Percentiles rank a stretch among this genome's conserved stretches.
Evolutionary conservation across 2,329 filamentous ascomycete species (phyloP).

Genomic region (Teratosphaeriaceae sp.): DNA sequence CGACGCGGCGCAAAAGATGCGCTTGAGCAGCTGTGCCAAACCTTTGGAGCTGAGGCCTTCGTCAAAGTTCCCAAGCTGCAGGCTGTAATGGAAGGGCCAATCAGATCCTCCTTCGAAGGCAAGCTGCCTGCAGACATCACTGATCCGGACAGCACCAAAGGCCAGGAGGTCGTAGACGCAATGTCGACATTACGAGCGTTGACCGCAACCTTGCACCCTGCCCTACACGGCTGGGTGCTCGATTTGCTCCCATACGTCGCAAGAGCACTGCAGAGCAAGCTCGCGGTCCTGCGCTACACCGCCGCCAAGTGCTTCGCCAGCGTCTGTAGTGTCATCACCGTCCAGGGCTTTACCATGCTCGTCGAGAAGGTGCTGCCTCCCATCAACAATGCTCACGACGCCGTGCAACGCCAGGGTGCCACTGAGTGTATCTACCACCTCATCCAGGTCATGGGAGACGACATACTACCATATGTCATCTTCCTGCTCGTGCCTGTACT

Average conservation of each 20-base stretch:
- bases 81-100: constrained; percentile 72
- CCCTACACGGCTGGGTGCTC: constrained; percentile 73
- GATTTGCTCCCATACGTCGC: constrained; percentile 78
- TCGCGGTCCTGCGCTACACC: constrained; percentile 92
- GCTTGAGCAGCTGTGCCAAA: constrained; percentile 74
- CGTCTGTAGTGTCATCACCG: constrained; percentile 91
- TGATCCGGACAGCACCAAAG: constrained; percentile 66
- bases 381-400: constrained; percentile 83
- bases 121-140: constrained; percentile 63
- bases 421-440: constrained; percentile 95
- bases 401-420: constrained; percentile 84
- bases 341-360: constrained; percentile 91
- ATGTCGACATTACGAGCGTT: constrained; percentile 88
- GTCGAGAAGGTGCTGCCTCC: constrained; percentile 89
- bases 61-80: constrained; percentile 78
- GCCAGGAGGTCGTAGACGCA: constrained; percentile 89
- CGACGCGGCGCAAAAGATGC: constrained; percentile 91
- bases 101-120: constrained; percentile 65
- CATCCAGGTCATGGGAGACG: constrained; percentile 96
- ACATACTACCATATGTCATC: constrained; percentile 93
- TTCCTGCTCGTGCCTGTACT: constrained; percentile 97
- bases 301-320: constrained; percentile 97
- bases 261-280: constrained; percentile 76
- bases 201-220: constrained; percentile 76
- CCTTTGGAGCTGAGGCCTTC: constrained; percentile 72